Evolutionary conservation across 2,329 filamentous ascomycete genomes (phyloP).

Genomic region (Colletotrichum falcatum): DNA sequence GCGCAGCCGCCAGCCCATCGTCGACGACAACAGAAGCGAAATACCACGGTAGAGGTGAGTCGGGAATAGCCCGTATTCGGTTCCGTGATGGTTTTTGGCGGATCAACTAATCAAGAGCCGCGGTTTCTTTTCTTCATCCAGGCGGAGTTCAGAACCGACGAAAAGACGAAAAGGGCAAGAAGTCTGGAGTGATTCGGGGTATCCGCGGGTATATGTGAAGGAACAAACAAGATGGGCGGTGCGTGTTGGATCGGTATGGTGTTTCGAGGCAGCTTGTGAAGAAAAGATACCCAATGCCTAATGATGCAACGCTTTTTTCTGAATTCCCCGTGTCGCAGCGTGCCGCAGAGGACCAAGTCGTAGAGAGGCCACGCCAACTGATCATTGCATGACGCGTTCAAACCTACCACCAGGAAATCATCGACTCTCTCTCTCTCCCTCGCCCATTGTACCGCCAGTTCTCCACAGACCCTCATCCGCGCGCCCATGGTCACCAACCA

Average conservation of each 20-base stretch:
- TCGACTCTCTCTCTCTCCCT: background rate
- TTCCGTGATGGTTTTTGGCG: slow-evolving; percentile 49
- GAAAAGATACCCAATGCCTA: background rate
- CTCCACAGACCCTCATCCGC: background rate
- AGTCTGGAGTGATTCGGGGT: slow-evolving; percentile 55
- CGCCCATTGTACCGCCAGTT: background rate
- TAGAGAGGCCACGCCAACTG: background rate
- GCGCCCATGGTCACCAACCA: slow-evolving; percentile 1
- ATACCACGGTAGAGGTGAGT: slow-evolving; percentile 61
- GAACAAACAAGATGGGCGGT: background rate
- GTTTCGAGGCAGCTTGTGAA: background rate
- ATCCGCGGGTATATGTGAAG: slow-evolving; percentile 53
- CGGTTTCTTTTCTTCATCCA: slow-evolving; percentile 41
- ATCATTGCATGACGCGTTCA: background rate
- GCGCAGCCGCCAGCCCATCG: slow-evolving; percentile 47
- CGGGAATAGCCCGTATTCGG: slow-evolving; percentile 24
- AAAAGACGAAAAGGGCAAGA: slow-evolving; percentile 64
- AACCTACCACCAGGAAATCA: background rate
- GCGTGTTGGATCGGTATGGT: background rate
- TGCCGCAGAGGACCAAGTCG: background rate
- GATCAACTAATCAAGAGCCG: slow-evolving; percentile 25
- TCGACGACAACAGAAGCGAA: slow-evolving; percentile 50
- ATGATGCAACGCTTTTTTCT: background rate
- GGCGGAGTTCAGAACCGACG: slow-evolving; percentile 62
- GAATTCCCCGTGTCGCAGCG: background rate